These are phyloP conservation scores for Picea abies DNA, from an alignment of 83 land plant genomes.

Conservation along the genomic window DNA sequence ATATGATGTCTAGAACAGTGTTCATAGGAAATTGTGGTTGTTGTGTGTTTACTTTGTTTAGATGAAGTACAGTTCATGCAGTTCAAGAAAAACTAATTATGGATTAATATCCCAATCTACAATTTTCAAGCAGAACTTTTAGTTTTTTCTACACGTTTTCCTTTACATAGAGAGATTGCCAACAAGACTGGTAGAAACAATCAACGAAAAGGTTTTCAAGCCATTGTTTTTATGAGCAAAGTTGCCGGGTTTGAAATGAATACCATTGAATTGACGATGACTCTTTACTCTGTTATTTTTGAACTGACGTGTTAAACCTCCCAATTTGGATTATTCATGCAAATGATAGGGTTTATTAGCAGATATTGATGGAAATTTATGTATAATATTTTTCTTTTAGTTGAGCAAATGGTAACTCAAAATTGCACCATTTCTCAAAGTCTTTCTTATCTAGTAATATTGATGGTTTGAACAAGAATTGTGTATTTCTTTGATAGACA, in stretches of 20 bases:
- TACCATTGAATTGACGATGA: neutral
- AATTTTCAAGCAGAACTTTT: neutral
- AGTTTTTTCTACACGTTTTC: neutral
- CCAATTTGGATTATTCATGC: neutral
- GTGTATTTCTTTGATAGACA: conserved; percentile 4
- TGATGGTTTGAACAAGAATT: neutral
- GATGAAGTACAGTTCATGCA: too few species aligned
- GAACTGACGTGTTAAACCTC: neutral
- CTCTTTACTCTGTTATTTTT: neutral
- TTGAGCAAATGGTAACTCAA: neutral
- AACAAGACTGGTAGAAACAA: neutral
- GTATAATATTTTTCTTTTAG: neutral
- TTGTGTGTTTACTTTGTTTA: too few species aligned
- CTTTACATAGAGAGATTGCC: neutral
- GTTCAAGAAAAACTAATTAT: too few species aligned
- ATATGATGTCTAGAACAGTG: too few species aligned
- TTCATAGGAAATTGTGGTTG: too few species aligned
- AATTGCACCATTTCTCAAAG: neutral
- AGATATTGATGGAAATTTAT: neutral
- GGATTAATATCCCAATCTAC: too few species aligned
- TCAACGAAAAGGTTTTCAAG: neutral
- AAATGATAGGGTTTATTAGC: neutral
- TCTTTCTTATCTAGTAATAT: neutral
- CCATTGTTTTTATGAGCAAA: neutral
- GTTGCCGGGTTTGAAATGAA: neutral